Conservation (phyloP, 2,329 filamentous ascomycete species). For the Endoconidiophora laricicola region DNA sequence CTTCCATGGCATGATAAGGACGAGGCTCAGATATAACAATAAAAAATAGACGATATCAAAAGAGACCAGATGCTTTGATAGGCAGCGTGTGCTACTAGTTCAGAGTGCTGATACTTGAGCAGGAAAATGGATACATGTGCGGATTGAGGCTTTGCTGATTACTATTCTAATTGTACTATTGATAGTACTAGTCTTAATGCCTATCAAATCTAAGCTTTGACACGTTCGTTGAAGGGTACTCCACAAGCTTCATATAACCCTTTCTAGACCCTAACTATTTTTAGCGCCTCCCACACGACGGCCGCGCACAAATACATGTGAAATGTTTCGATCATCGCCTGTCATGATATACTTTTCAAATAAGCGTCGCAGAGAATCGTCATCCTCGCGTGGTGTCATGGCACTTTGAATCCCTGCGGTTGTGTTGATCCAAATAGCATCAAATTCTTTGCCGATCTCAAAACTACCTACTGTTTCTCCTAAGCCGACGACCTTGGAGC, state of each 20-base stretch:
- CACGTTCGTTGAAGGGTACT: too few relatives aligned
- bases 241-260: neutral
- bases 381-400: slow-evolving; percentile 36
- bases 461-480: slow-evolving; percentile 39
- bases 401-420: slow-evolving; percentile 20
- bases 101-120: too few relatives aligned
- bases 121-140: too few relatives aligned
- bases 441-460: slow-evolving; percentile 42
- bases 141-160: too few relatives aligned
- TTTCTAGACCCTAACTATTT: neutral
- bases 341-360: slow-evolving; percentile 52
- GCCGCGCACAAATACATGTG: slow-evolving; percentile 36
- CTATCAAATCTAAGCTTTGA: neutral
- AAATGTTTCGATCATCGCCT: slow-evolving; percentile 46
- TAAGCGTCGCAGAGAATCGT: slow-evolving; percentile 27
- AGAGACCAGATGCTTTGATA: neutral
- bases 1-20: slow-evolving; percentile 8
- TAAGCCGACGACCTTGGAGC: slow-evolving; percentile 40
- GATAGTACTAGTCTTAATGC: neutral
- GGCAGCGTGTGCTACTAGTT: too few relatives aligned
- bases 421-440: slow-evolving; percentile 35
- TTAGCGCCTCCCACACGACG: slow-evolving; percentile 15
- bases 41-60: neutral
- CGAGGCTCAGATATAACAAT: too few relatives aligned
- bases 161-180: too few relatives aligned